A percentile compares a stretch with the other conserved stretches of the same genome.
Conservation (phyloP, 2,329 filamentous ascomycete species). For the Cladosporium austrohemisphaericum region DNA sequence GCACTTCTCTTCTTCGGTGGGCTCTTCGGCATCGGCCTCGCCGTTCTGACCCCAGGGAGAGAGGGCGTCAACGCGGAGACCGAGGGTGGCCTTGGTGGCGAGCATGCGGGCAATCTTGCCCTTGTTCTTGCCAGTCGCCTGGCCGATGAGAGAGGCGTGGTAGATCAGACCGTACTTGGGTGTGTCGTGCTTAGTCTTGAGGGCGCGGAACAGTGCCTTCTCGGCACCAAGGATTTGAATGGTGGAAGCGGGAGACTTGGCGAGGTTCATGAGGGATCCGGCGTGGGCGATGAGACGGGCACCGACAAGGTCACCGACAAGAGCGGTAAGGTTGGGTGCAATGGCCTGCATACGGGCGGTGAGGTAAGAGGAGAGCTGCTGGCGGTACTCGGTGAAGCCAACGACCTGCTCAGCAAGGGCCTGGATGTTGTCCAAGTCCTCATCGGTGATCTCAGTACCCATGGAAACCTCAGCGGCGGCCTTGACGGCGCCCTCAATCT, state of each 20-base stretch:
- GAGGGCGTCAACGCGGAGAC: slow-evolving; percentile 87
- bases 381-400: slow-evolving; percentile 83
- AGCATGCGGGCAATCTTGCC: slow-evolving; percentile 98
- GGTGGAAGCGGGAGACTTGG: slow-evolving; percentile 91
- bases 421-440: slow-evolving; percentile 90
- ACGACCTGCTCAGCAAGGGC: slow-evolving; percentile 91
- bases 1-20: slow-evolving; percentile 84
- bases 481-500: slow-evolving; percentile 89
- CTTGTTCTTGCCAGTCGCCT: slow-evolving; percentile 98
- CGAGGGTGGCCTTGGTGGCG: slow-evolving; percentile 86
- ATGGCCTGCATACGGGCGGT: slow-evolving; percentile 94
- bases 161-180: slow-evolving; percentile 97
- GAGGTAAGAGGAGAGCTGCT: slow-evolving; percentile 83
- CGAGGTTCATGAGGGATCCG: slow-evolving; percentile 88
- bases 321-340: slow-evolving; percentile 88
- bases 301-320: slow-evolving; percentile 90
- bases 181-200: slow-evolving; percentile 99
- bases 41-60: slow-evolving; percentile 70
- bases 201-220: slow-evolving; percentile 94
- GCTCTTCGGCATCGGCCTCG: slow-evolving; percentile 56
- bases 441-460: slow-evolving; percentile 92
- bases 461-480: slow-evolving; percentile 93
- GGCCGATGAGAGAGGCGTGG: slow-evolving; percentile 88
- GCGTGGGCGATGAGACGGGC: slow-evolving; percentile 92
- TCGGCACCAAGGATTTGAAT: slow-evolving; percentile 98